A percentile compares a stretch with the other conserved stretches of the same genome.
phyloP scores from a whole-genome alignment of 768 basidiomycete species.

The Mycena pura region DNA sequence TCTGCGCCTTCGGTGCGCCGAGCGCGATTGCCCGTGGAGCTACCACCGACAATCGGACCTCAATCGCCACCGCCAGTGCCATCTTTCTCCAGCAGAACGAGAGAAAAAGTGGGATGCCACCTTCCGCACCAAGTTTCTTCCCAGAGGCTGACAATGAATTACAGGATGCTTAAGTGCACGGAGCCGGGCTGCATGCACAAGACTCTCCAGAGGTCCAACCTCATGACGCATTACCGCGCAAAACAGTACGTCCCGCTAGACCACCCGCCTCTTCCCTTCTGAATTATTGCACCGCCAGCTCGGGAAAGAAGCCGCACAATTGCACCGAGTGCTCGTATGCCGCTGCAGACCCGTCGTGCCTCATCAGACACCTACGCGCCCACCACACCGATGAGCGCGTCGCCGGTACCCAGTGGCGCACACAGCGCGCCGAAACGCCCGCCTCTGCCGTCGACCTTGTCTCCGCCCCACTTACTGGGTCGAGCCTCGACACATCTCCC shows the following conservation, averaged over 20 bases:
- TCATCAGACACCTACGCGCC: slow-evolving; percentile 1
- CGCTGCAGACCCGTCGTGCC: slow-evolving; percentile 5
- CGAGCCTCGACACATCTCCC: not conserved
- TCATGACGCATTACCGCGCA: not conserved
- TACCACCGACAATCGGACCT: not conserved
- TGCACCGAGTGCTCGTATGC: slow-evolving; percentile 3
- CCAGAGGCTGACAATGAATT: not conserved
- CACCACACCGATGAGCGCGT: not conserved
- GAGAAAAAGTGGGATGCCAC: not conserved
- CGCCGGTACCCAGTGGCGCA: not conserved
- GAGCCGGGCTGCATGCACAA: not conserved
- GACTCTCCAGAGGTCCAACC: slow-evolving; percentile 12
- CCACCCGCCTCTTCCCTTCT: not conserved
- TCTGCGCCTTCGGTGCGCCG: not conserved
- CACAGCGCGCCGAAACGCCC: not conserved
- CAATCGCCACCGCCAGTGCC: not conserved
- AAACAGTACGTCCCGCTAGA: slow-evolving; percentile 8
- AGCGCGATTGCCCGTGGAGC: slow-evolving; percentile 8
- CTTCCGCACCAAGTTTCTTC: no score
- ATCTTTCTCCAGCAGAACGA: slow-evolving; percentile 3
- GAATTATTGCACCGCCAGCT: not conserved
- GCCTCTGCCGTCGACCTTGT: not conserved
- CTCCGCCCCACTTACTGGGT: not conserved
- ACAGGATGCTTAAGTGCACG: slow-evolving; percentile 6
- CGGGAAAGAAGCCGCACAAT: slow-evolving; percentile 2